Evolutionary conservation across 805 yeast genomes (phyloP), one percentile per base, ranked within the genome.

Genomic region (Candida maesae): DNA sequence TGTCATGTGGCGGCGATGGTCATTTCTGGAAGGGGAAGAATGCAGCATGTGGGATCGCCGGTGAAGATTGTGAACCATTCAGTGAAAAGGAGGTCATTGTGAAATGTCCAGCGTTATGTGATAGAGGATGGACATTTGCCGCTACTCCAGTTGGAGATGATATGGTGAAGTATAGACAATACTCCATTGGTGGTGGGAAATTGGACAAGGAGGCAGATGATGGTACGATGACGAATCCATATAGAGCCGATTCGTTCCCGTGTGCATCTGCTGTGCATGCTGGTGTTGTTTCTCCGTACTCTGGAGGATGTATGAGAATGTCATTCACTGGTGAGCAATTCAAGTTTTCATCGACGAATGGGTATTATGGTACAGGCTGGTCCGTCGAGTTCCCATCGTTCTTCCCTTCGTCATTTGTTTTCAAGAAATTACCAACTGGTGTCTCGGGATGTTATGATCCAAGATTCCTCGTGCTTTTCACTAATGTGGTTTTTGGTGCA

Each of bases 221-320:
- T 13, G 62, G 54, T 2, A 30, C 42, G 1, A 45, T 80, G 8
- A 66, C 86, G 0, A 52, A 64, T 19, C 89, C 90, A 0, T 90
- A 88, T 56, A 69, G 98, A 48, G 90, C 87, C 0, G 98, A 90
- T 63, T 86, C 96, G 1, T 89, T 70, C 52, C 81, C 91, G 0
- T 90, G 98, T 59, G 91, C 89, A 0, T 84, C 96, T 3, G 97
- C 93, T 0, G 76, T 85, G 4, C 96, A 90, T 61, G 79, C 90
- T 2, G 96, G 96, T 2, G 60, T 81, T 0, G 65, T 89, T 1
- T 81, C 93, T 0, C 81, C 91, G 12, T 55, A 70, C 20, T 66
- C 65, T 43, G 98, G 98, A 2, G 96, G 95, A 0, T 83, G 91
- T 58, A 89, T 85, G 1, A 67, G 73, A 37, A 49, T 84, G 14